Evolutionary conservation across 1,284 basidiomycete genomes (phyloP).

Genomic region (Somion occarium): DNA sequence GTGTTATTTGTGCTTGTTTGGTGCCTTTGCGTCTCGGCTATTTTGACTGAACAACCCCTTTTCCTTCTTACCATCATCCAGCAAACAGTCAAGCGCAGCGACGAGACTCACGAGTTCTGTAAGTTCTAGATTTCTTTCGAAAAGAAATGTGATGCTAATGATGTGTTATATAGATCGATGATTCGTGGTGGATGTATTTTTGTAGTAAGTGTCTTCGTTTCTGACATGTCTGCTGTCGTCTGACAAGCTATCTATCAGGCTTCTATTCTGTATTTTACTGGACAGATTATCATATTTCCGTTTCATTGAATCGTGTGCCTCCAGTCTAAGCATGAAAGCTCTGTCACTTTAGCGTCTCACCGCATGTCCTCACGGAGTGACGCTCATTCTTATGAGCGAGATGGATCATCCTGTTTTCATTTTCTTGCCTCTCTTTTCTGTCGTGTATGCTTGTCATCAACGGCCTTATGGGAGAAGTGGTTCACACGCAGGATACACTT

Average conservation of each 20-base stretch:
- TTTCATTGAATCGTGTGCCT: conserved; percentile 12
- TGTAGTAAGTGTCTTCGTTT: background rate
- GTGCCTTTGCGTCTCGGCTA: conserved; percentile 25
- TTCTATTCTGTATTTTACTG: conserved; percentile 28
- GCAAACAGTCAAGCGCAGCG: conserved; percentile 91
- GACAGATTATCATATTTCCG: conserved; percentile 26
- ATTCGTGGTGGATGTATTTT: conserved; percentile 15
- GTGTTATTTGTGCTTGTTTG: conserved; percentile 50
- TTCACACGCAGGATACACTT: conserved; percentile 57
- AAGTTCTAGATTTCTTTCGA: conserved; percentile 30
- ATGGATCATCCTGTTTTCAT: conserved; percentile 38
- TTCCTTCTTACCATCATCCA: conserved; percentile 36
- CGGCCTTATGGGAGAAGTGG: conserved; percentile 35
- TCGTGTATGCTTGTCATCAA: conserved; percentile 17
- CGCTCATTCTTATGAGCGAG: conserved; percentile 83
- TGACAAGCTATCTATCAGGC: conserved; percentile 15
- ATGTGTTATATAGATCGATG: conserved; percentile 42
- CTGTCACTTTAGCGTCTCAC: conserved; percentile 79
- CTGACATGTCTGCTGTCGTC: conserved; percentile 2
- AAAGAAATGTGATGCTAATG: conserved; percentile 2
- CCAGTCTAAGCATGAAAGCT: conserved; percentile 17
- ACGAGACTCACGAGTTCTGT: conserved; percentile 97
- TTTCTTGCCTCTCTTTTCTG: conserved; percentile 41
- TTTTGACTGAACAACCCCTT: conserved; percentile 31
- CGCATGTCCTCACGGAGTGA: conserved; percentile 52